Evolutionary conservation across 345 rosid species (phyloP).

Genomic region (Arabis alpina): DNA sequence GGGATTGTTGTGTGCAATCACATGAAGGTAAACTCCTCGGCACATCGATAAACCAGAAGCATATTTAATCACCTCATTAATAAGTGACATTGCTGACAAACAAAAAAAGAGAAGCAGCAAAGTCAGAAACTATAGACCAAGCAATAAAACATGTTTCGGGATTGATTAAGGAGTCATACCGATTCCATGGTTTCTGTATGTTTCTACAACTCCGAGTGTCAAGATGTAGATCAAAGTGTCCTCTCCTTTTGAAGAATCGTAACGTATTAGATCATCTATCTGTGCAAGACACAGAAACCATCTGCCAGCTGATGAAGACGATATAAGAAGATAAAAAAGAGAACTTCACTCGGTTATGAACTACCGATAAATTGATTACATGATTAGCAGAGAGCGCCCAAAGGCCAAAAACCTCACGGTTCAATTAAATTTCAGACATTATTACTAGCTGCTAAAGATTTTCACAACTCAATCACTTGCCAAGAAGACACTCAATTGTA

Average conservation of each 20-base stretch:
- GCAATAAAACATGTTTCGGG: background rate
- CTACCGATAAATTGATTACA: background rate
- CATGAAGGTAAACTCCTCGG: slow-evolving; percentile 87
- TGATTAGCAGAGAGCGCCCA: background rate
- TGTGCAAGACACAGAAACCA: slow-evolving; percentile 51
- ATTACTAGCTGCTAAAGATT: slow-evolving; percentile 3
- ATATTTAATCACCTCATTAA: slow-evolving; percentile 71
- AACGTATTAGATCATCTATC: slow-evolving; percentile 75
- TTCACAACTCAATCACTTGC: background rate
- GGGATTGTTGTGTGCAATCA: slow-evolving; percentile 75
- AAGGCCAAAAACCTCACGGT: background rate
- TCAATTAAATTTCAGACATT: background rate
- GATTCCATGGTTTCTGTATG: slow-evolving; percentile 77
- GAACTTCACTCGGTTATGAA: background rate
- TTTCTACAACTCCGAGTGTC: slow-evolving; percentile 81
- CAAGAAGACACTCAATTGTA: background rate
- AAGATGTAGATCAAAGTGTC: slow-evolving; percentile 76
- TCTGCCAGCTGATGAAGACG: slow-evolving; percentile 36
- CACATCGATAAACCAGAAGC: slow-evolving; percentile 61
- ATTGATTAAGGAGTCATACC: slow-evolving; percentile 47
- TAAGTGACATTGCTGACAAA: slow-evolving; percentile 77
- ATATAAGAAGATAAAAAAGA: slow-evolving; percentile 17
- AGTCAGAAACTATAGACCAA: background rate
- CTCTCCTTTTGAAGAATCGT: slow-evolving; percentile 62
- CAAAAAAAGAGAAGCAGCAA: slow-evolving; percentile 5